Base-by-base conservation (phyloP, 2,329 filamentous ascomycete species). In the Capronia coronata region DNA sequence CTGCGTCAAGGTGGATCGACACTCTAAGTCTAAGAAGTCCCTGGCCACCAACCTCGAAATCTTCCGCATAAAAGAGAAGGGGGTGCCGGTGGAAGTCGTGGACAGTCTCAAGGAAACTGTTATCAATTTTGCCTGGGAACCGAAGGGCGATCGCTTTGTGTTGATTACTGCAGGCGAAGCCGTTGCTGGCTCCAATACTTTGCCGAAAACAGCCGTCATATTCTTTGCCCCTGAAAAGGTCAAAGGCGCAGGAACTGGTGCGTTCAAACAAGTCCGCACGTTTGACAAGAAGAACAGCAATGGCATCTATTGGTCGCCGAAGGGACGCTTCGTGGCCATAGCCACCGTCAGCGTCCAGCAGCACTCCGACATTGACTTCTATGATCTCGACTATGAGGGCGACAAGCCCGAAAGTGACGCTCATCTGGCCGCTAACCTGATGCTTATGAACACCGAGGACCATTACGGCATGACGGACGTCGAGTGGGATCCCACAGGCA, bases 261-360 rank as follows among this genome's bases (percentile, higher is more conserved):
- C 94, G 77, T 98, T 97, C 79, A 94, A 91, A 76, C 87, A 94
- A 67, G 83, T 97, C 60, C 83, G 89, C 57, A 97, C 90, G 7
- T 77, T 95, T 48, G 93, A 98, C 63, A 97, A 97, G 82, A 97
- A 97, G 82, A 97, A 94, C 73, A 95, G 86, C 79, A 98, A 98
- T 66, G 90, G 87, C 59, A 98, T 98, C 65, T 97, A 97, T 81
- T 98, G 93, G 93, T 94, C 89, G 16, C 93, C 93, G 19, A 87
- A 84, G 68, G 93, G 93, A 46, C 84, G 93, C 42, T 98, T 98
- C 64, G 91, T 97, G 30, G 84, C 97, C 40, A 82, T 98, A 48
- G 93, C 89, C 46, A 94, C 93, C 9, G 87, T 98, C 46, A 82
- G 87, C 70, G 96, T 90, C 63, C 84, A 89, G 66, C 87, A 95